These are phyloP conservation scores for Aspergillus sp. DNA, from an alignment of 2,329 filamentous ascomycete species.

Conservation along the genomic window DNA sequence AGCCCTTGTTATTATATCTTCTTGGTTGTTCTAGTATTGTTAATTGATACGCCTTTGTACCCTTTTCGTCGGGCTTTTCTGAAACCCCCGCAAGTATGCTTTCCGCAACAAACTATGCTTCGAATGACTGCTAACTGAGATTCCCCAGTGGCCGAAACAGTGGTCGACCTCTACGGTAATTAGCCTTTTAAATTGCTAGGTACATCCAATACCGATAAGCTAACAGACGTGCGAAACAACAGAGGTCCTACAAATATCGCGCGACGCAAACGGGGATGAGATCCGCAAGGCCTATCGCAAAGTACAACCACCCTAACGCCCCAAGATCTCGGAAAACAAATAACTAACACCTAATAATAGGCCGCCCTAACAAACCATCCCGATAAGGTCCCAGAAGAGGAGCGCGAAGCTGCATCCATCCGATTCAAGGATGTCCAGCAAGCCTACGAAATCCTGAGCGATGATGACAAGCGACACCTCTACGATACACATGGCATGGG, in stretches of 20 bases:
- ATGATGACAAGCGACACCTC: conserved; percentile 87
- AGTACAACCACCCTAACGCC: conserved; percentile 50
- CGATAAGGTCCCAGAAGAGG: conserved; percentile 87
- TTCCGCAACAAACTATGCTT: not conserved
- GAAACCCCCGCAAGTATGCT: conserved; percentile 17
- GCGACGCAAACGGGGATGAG: conserved; percentile 70
- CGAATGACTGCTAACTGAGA: conserved; percentile 19
- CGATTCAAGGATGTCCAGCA: conserved; percentile 92
- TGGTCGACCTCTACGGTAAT: conserved; percentile 64
- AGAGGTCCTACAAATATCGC: conserved; percentile 79
- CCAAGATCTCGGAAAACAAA: not conserved
- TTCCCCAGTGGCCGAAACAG: conserved; percentile 34
- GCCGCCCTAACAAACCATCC: conserved; percentile 86
- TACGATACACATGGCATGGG: conserved; percentile 97
- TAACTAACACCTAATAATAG: conserved; percentile 45
- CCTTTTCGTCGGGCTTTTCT: not conserved
- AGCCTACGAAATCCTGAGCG: conserved; percentile 96
- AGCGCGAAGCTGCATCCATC: conserved; percentile 80
- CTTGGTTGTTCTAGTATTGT: not conserved
- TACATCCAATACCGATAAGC: not conserved
- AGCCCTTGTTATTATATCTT: not conserved
- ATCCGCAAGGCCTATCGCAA: conserved; percentile 97
- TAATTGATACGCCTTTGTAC: not conserved
- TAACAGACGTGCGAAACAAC: conserved; percentile 16
- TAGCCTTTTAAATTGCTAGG: not conserved